Evolutionary conservation across 139 green algal species (phyloP), one percentile per base, ranked within the genome.

Genomic region (Chlorella sp.): DNA sequence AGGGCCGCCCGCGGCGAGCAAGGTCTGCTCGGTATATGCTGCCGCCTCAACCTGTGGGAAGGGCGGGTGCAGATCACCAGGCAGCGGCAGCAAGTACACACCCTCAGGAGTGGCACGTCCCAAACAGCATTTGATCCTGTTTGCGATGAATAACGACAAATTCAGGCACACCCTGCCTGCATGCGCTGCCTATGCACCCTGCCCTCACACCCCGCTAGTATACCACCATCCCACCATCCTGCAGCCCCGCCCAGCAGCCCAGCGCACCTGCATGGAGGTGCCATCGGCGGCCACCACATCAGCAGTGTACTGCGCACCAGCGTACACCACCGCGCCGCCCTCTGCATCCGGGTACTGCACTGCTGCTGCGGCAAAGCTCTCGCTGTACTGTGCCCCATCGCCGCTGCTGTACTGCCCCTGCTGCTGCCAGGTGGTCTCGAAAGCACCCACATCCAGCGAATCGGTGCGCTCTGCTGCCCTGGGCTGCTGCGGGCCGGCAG

Each of bases 361-460:
- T 36, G 78, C 86, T 26, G 66, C 84, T 15, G 64, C 69, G 2
- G 64, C 19, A 22, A 77, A 60, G 75, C 73, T 64, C n/a, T 82
- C 69, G 36, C 34, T 71, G 69, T 83, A 82, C 26, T 88, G 83
- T 34, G 37, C 64, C 39, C 73, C 85, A 22, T 85, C 32, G 22
- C 34, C n/a, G 34, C 57, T 24, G 76, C 85, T 83, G 48, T 19
- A 40, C 18, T 9, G 64, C 64, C 83, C 81, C 28, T 39, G 66
- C 84, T 36, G 14, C 40, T 40, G 32, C 85, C 40, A 82, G 42
- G 39, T 32, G 40, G n/a, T 40, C 85, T 82, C 39, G 68, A 89
- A 42, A 30, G 85, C 39, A 37, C 68, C 84, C 40, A 88, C 84
- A 32, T 88, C 84, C 15, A 88, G 28, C 15, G 86, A 89, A 16